Evolutionary conservation across 306 rosid genomes (phyloP).

Genomic region (Canavalia ensiformis): DNA sequence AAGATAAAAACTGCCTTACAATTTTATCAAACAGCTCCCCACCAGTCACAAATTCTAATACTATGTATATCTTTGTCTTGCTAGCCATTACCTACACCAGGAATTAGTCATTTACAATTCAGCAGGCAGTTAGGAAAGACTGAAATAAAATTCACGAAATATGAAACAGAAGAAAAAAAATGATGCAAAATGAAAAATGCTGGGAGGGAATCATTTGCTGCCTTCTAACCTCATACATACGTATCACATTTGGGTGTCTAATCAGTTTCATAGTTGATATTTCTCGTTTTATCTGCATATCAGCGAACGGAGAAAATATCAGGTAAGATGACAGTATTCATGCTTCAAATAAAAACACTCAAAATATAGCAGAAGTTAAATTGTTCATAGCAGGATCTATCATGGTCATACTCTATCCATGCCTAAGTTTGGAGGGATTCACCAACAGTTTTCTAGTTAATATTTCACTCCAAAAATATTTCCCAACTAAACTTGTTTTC

Average conservation of each 20-base stretch:
- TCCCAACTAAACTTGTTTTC: background rate
- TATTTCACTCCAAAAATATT: constrained; percentile 18
- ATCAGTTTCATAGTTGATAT: constrained; percentile 95
- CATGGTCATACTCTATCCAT: constrained; percentile 19
- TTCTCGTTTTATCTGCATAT: constrained; percentile 91
- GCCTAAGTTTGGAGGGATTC: background rate
- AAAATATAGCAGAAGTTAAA: constrained; percentile 10
- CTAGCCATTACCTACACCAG: constrained; percentile 91
- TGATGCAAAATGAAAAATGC: constrained; percentile 30
- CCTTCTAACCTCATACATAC: constrained; percentile 87
- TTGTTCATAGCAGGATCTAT: constrained; percentile 14
- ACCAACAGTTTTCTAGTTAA: background rate
- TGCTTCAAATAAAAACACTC: constrained; percentile 3
- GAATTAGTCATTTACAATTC: constrained; percentile 46
- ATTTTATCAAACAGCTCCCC: constrained; percentile 95
- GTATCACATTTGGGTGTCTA: constrained; percentile 92
- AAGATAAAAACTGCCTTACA: constrained; percentile 63
- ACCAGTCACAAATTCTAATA: constrained; percentile 90
- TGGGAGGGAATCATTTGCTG: background rate
- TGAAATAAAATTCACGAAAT: constrained; percentile 19
- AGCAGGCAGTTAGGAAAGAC: constrained; percentile 32
- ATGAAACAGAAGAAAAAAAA: constrained; percentile 41
- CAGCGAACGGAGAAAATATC: constrained; percentile 34
- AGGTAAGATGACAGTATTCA: constrained; percentile 14
- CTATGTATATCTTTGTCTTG: constrained; percentile 93